Evolutionary conservation across 2,329 filamentous ascomycete genomes (phyloP).

Genomic region (Pezizomycotina sp.): DNA sequence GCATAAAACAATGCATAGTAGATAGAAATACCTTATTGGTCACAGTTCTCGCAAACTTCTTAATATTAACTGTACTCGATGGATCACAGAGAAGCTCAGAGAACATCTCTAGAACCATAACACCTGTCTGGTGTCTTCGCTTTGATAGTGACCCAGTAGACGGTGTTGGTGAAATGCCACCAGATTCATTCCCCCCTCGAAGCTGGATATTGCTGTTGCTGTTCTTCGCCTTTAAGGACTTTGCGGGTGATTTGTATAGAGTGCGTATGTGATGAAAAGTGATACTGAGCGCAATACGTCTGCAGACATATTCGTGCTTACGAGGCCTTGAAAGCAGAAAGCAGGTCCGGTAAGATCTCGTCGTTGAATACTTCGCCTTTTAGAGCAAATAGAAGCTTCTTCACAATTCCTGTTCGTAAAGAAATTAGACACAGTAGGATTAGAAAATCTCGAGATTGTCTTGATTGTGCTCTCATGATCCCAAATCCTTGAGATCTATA

Average conservation of each 20-base stretch:
- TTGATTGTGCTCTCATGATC: slow-evolving; percentile 22
- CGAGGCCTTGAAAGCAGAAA: slow-evolving; percentile 63
- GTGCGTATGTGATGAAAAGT: slow-evolving; percentile 80
- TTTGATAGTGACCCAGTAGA: slow-evolving; percentile 22
- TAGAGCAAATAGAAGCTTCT: slow-evolving; percentile 72
- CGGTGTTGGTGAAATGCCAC: slow-evolving; percentile 22
- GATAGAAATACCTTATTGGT: slow-evolving; percentile 59
- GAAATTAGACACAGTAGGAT: background rate
- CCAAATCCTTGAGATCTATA: slow-evolving; percentile 12
- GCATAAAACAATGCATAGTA: slow-evolving; percentile 1
- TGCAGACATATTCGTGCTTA: slow-evolving; percentile 64
- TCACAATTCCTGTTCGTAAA: slow-evolving; percentile 60
- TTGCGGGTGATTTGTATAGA: slow-evolving; percentile 46
- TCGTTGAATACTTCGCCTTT: slow-evolving; percentile 65
- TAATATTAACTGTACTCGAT: slow-evolving; percentile 47
- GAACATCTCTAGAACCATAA: slow-evolving; percentile 61
- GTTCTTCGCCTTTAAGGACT: slow-evolving; percentile 34
- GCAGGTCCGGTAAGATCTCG: slow-evolving; percentile 58
- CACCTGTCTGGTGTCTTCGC: slow-evolving; percentile 53
- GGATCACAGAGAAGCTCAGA: slow-evolving; percentile 59
- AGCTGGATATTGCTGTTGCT: slow-evolving; percentile 30
- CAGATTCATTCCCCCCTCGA: slow-evolving; percentile 25
- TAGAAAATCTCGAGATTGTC: slow-evolving; percentile 21
- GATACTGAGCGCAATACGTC: slow-evolving; percentile 76
- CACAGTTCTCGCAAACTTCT: slow-evolving; percentile 82